Percentiles rank a stretch among this genome's conserved stretches.
These are phyloP conservation scores for Leptomonas pyrrhocoris DNA, from an alignment of 208 protist genomes.

Conservation along the genomic window DNA sequence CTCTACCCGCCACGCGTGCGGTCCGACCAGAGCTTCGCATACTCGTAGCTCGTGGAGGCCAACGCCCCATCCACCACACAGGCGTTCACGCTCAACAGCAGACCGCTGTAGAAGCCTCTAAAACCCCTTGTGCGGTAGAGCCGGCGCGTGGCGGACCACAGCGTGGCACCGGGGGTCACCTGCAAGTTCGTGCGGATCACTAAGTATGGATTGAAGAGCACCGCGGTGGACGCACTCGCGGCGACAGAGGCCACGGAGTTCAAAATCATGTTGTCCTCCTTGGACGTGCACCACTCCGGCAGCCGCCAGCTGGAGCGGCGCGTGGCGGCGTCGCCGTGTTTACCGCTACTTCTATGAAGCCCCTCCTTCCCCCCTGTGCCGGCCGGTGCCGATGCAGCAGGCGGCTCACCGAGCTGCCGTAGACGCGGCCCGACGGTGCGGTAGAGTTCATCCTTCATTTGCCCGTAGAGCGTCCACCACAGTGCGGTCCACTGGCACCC, in stretches of 20 bases:
- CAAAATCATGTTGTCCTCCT: conserved; percentile 74
- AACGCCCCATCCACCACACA: conserved; percentile 78
- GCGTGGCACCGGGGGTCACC: conserved; percentile 63
- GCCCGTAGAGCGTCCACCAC: conserved; percentile 82
- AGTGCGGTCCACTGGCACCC: conserved; percentile 85
- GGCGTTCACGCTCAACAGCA: conserved; percentile 66
- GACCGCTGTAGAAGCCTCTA: conserved; percentile 72
- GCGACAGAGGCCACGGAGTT: conserved; percentile 66
- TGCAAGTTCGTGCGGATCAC: conserved; percentile 85
- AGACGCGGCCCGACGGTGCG: conserved; percentile 35
- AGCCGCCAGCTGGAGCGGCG: conserved; percentile 10
- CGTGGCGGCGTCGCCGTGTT: neutral
- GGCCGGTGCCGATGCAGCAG: no score
- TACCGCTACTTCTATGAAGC: neutral
- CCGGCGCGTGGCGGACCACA: conserved; percentile 48
- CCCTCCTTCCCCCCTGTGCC: no score
- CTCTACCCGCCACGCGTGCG: conserved; percentile 24
- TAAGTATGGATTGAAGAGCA: conserved; percentile 86
- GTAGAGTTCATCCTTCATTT: conserved; percentile 63
- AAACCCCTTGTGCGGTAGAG: conserved; percentile 63
- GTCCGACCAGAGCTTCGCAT: conserved; percentile 85
- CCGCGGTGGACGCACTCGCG: conserved; percentile 69
- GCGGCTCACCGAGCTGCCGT: conserved; percentile 9
- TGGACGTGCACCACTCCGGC: conserved; percentile 48
- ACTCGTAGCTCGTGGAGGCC: conserved; percentile 85